These are phyloP conservation scores for Colletotrichum sp. DNA, from an alignment of 2,329 filamentous ascomycete genomes.

Conservation along the genomic window DNA sequence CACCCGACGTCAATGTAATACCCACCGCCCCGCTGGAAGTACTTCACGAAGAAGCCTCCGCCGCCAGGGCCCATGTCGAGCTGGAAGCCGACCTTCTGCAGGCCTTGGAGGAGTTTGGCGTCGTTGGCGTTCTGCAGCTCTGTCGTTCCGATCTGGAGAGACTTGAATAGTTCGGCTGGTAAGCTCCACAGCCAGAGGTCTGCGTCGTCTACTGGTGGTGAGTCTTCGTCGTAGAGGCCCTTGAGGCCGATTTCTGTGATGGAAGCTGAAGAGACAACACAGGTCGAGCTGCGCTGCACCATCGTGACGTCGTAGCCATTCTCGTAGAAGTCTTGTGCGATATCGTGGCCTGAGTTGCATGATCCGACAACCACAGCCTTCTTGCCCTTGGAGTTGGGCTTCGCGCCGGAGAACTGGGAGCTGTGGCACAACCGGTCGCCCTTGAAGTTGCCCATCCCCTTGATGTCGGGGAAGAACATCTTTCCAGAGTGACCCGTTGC, in stretches of 20 bases:
- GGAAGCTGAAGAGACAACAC: conserved; percentile 63
- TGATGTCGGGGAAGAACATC: conserved; percentile 60
- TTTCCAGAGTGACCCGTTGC: conserved; percentile 74
- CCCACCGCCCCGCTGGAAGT: conserved; percentile 38
- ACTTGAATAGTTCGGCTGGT: conserved; percentile 66
- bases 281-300: conserved; percentile 71
- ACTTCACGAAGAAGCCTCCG: conserved; percentile 47
- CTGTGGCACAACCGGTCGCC: conserved; percentile 63
- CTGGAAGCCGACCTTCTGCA: conserved; percentile 65
- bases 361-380: conserved; percentile 71
- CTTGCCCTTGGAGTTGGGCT: conserved; percentile 52
- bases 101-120: conserved; percentile 42
- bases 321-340: conserved; percentile 71
- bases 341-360: conserved; percentile 74
- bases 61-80: conserved; percentile 61
- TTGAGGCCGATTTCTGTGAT: conserved; percentile 59
- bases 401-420: conserved; percentile 62
- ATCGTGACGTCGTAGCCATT: conserved; percentile 73
- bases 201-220: conserved; percentile 68
- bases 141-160: conserved; percentile 55
- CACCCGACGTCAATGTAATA: conserved; percentile 30
- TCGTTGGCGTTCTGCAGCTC: conserved; percentile 40
- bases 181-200: conserved; percentile 66
- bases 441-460: conserved; percentile 57
- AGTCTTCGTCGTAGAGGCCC: conserved; percentile 54